Base-by-base conservation (phyloP, 2,329 filamentous ascomycete genomes). In the Pyrenochaeta sp. region DNA sequence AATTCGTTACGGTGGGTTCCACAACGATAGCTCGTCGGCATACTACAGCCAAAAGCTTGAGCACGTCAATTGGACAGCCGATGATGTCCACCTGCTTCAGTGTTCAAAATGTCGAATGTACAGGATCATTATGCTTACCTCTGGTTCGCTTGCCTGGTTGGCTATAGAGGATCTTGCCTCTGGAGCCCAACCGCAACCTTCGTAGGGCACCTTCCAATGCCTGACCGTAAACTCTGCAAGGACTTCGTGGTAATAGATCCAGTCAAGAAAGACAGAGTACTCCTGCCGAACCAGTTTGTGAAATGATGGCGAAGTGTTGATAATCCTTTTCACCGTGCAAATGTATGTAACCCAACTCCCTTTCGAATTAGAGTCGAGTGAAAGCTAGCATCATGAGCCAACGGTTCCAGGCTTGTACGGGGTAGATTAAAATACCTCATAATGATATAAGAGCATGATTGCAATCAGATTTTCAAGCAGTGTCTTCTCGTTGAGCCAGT, bases 391-490 rank as follows among this genome's bases (percentile, higher is more conserved):
- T 35, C 13, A 29, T 43, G 29, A 43, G 44, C 34, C 31, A 23
- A 48, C 28, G n/a, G 24, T 22, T 11, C 5, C 20, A 32, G 26
- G 18, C n/a, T 19, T 32, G 31, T 31, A 22, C 15, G 20, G 31
- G 38, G 19, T 27, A 28, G 21, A 27, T 8, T 35, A 34, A 24
- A 35, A 14, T 41, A 52, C 41, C 28, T 52, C 44, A 28, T 48
- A 48, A 36, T 52, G 44, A 43, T 52, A 52, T 23, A 52, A 40
- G 19, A 52, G 44, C 44, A 52, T 52, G 26, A 31, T 39, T 20
- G 40, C 44, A 2, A 48, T 36, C 32, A 52, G 34, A 22, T 52
- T 52, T 24, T 45, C 29, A 24, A 52, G 48, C 36, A 52, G 34
- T 10, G 48, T 36, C 19, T 39, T 44, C 41, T 52, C 44, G 24